These are phyloP conservation scores for Pachyrhizus erosus DNA, from an alignment of 306 rosid genomes.

Conservation along the genomic window DNA sequence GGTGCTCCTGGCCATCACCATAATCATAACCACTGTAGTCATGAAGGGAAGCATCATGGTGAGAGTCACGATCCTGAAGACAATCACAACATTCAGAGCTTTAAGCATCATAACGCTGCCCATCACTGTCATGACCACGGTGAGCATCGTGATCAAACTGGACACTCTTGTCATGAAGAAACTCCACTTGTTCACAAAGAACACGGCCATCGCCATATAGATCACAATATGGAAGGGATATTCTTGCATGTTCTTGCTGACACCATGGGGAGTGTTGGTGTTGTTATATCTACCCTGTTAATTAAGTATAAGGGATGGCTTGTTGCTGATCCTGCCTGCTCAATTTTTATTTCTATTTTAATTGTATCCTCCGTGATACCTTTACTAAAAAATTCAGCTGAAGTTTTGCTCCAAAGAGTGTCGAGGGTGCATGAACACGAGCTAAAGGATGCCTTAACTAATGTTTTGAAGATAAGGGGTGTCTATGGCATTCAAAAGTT, in stretches of 20 bases:
- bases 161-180: neutral
- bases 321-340: conserved; percentile 93
- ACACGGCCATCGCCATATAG: conserved; percentile 79
- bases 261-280: conserved; percentile 97
- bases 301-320: conserved; percentile 98
- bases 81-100: conserved; percentile 31
- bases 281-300: conserved; percentile 86
- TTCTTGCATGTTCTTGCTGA: conserved; percentile 96
- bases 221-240: conserved; percentile 99
- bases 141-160: conserved; percentile 34
- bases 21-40: conserved; percentile 5
- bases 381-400: conserved; percentile 87
- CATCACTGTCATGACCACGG: conserved; percentile 33
- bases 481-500: conserved; percentile 69
- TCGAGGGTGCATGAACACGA: conserved; percentile 73
- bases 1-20: conserved; percentile 44
- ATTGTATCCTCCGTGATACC: conserved; percentile 89
- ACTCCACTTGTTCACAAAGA: conserved; percentile 38
- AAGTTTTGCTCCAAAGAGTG: conserved; percentile 86
- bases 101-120: conserved; percentile 15
- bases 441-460: conserved; percentile 63
- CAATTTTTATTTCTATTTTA: conserved; percentile 86
- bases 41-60: conserved; percentile 34
- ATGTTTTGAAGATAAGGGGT: conserved; percentile 66
- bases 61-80: conserved; percentile 37